Evolutionary conservation across 2,329 filamentous ascomycete genomes (phyloP), one percentile per base, ranked within the genome.

Genomic region (Fusarium praegraminearum): DNA sequence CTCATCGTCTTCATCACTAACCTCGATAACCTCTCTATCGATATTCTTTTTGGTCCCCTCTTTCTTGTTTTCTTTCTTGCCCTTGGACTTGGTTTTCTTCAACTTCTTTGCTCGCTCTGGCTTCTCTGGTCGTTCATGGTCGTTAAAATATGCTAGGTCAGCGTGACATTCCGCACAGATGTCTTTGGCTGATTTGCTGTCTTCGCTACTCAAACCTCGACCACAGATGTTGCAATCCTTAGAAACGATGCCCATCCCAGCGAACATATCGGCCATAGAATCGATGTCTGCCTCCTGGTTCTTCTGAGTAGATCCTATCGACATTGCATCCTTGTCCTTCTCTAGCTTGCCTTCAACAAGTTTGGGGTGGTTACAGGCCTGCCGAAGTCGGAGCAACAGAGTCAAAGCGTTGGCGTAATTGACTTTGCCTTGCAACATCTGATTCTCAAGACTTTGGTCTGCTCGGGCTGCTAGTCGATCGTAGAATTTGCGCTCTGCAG

Each of bases 341-440:
- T 91, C 91, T 60, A 98, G 84, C 76, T 97, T 95, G 68, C 90
- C 91, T 70, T 93, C 93, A 15, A 97, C 91, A 46, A 99, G 85
- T 70, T 93, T 91, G 0, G 94, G 94, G 77, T 99, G 96, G 76
- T 99, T 97, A 79, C 96, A 99, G 22, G 94, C 93, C 79, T 99
- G 96, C 63, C 96, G 88, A 64, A 99, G 84, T 40, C 96, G 90
- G 58, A 99, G 83, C n/a, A 99, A 87, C 65, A 99, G 83, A 15
- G 97, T 94, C 76, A 99, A 88, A 20, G 96, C 96, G 74, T 94
- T 97, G 62, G 97, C 95, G 77, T 98, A 98, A 81, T 94, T 97
- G 55, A 94, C 83, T 76, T 93, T 89, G 9, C 89, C 90, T 52
- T 87, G 89, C 90, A 97, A 94, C 91, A 98, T 97, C 77, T 90